phyloP scores from a whole-genome alignment of 495 filamentous ascomycete species.

The Aspergillus homomorphus region DNA sequence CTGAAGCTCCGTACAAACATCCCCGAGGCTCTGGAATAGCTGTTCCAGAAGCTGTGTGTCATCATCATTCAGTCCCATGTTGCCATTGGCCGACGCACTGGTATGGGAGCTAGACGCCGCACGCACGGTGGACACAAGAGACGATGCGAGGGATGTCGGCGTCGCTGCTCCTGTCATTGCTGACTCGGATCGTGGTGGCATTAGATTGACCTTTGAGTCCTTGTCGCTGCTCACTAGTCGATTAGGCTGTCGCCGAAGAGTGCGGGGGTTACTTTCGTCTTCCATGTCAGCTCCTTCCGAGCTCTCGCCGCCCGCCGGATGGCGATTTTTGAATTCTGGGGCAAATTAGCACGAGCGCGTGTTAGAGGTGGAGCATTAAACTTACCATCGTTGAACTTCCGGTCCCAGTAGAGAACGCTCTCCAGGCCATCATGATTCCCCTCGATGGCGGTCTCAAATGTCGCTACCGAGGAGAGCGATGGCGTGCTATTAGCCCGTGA shows the following conservation, averaged over 20 bases:
- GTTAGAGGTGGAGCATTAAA: neutral
- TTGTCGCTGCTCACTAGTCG: neutral
- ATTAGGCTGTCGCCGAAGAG: conserved; percentile 17
- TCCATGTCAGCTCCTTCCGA: conserved; percentile 11
- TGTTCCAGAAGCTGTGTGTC: conserved; percentile 75
- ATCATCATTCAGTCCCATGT: conserved; percentile 56
- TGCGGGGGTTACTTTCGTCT: conserved; percentile 14
- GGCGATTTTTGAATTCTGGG: conserved; percentile 31
- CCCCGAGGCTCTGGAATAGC: conserved; percentile 69
- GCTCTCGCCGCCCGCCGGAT: conserved; percentile 18
- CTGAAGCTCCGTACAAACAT: conserved; percentile 65
- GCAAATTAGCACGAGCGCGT: conserved; percentile 5
- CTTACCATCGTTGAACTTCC: conserved; percentile 42
- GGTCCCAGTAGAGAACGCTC: conserved; percentile 42
- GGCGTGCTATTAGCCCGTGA: conserved; percentile 56
- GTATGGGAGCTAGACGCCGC: conserved; percentile 39
- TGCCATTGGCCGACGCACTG: conserved; percentile 19
- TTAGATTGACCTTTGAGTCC: neutral
- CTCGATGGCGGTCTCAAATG: conserved; percentile 82
- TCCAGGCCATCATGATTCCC: conserved; percentile 46
- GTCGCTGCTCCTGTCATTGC: conserved; percentile 32
- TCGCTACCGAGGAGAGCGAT: conserved; percentile 72
- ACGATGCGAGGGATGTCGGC: conserved; percentile 36
- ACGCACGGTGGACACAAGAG: conserved; percentile 40
- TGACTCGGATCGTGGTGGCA: conserved; percentile 28